Base-by-base conservation (phyloP, 2,329 filamentous ascomycete genomes). In the Talaromyces funiculosus region DNA sequence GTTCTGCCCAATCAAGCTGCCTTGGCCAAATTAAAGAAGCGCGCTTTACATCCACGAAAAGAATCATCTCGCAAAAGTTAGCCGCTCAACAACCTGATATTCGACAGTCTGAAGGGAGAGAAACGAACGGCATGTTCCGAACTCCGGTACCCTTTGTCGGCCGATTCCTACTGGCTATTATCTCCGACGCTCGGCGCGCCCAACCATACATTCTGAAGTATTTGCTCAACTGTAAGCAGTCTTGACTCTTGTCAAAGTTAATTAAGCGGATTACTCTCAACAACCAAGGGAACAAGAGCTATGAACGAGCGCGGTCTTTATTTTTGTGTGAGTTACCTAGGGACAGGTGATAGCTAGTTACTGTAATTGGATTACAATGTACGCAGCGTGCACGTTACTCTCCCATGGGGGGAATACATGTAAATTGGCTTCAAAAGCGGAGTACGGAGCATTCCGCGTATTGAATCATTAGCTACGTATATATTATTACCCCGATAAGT, bases 161-260 rank as follows among this genome's bases (percentile, higher is more conserved):
- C 45, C 18, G 45, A 20, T 51, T 51, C 47, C 47, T 51, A 35
- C 47, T 51, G 47, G 29, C 29, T 12, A 18, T 18, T 18, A 49
- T 49, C 45, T 49, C 45, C 45, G 45, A 49, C 4, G 45, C 45
- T 49, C 45, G 45, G 45, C 45, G 47, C n/a, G n/a, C n/a, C 47
- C 26, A 35, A 33, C 29, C 26, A 51, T 22, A 33, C 43, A n/a
- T 14, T n/a, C 9, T 24, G 8, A 47, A 14, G 45, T 49, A 49
- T 18, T 43, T 43, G 18, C 4, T 22, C 7, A 43, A 22, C 14
- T 18, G n/a, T n/a, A n/a, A n/a, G n/a, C n/a, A n/a, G n/a, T 51
- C 45, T 51, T 29, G 45, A 51, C n/a, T 51, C n/a, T 33, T 14
- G 26, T n/a, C n/a, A n/a, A 51, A 31, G 47, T 8, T n/a, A n/a